Conservation (phyloP, 176 grass and related monocot genomes). For the Avena eriantha region DNA sequence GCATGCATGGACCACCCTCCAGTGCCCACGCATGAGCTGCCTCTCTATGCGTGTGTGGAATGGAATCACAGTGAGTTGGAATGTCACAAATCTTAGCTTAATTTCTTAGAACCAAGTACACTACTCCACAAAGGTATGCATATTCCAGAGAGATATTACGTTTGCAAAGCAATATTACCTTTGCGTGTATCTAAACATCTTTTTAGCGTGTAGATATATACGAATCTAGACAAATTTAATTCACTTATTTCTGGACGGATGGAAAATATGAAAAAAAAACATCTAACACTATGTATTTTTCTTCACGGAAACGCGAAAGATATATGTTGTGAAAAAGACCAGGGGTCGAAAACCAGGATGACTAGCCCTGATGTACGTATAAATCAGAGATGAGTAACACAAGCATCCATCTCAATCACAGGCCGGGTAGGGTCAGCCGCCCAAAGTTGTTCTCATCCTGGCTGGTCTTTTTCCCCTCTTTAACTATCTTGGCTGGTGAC, state of each 20-base stretch:
- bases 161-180: not conserved
- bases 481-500: constrained; percentile 35
- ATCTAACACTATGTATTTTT: not conserved
- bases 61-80: constrained; percentile 1
- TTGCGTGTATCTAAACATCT: too few relatives aligned
- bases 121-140: not conserved
- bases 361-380: not conserved
- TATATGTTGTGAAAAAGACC: constrained; percentile 5
- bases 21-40: constrained; percentile 34
- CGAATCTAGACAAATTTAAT: not conserved
- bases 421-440: constrained; percentile 36
- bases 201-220: too few relatives aligned
- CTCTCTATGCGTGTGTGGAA: constrained; percentile 20
- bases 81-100: not conserved
- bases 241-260: too few relatives aligned
- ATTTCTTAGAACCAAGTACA: constrained; percentile 3
- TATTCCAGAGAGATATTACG: not conserved
- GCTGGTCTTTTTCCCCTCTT: constrained; percentile 46
- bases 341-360: not conserved
- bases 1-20: constrained; percentile 44
- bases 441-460: constrained; percentile 48
- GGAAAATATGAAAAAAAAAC: not conserved
- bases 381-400: not conserved
- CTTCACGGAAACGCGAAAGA: not conserved
- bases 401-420: constrained; percentile 38